Conservation (phyloP, 2,329 filamentous ascomycete genomes). For the Trichoderma guizhouense region DNA sequence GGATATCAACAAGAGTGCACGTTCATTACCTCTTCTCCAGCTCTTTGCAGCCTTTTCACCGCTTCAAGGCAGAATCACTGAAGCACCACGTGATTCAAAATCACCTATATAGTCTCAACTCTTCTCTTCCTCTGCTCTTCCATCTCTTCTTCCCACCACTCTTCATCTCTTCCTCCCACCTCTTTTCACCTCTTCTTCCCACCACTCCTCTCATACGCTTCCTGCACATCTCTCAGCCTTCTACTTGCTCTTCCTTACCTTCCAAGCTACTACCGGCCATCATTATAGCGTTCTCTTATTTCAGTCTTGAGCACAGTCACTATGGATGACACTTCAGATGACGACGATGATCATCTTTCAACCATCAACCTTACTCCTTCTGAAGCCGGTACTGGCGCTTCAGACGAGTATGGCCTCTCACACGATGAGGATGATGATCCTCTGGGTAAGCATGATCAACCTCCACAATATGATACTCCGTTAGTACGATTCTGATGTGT, state of each 20-base stretch:
- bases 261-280: not conserved
- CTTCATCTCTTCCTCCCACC: too few species aligned
- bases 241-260: not conserved
- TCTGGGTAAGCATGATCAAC: not conserved
- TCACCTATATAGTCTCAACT: not conserved
- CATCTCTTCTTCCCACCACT: not conserved
- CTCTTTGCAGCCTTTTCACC: not conserved
- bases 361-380: constrained; percentile 14
- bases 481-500: not conserved
- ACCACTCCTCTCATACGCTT: not conserved
- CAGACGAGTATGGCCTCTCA: not conserved
- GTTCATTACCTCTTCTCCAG: not conserved
- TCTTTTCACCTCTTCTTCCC: not conserved
- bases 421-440: not conserved
- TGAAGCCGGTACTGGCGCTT: not conserved
- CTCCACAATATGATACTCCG: not conserved
- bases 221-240: not conserved
- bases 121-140: not conserved
- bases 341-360: not conserved
- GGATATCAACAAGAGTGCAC: not conserved
- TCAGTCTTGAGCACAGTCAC: not conserved
- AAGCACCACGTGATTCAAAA: constrained; percentile 9
- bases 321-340: constrained; percentile 2
- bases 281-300: not conserved
- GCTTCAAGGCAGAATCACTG: not conserved